phyloP scores from a whole-genome alignment of 2,329 filamentous ascomycete genomes.

The Blastomyces silverae region DNA sequence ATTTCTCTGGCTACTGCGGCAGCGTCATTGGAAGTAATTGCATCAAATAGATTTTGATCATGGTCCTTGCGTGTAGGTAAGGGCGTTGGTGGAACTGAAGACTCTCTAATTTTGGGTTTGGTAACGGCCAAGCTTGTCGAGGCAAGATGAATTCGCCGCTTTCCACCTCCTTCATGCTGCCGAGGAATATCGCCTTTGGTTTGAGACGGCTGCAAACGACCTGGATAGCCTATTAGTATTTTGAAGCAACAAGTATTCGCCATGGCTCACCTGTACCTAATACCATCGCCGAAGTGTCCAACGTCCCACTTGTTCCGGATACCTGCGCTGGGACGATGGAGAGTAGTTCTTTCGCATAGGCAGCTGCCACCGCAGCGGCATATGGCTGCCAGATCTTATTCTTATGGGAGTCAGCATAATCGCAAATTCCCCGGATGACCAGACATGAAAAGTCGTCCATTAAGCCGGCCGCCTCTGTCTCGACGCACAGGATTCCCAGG shows the following conservation, averaged over 20 bases:
- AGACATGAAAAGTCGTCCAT: slow-evolving; percentile 32
- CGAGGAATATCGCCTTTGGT: neutral
- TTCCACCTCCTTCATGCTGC: neutral
- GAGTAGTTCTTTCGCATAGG: slow-evolving; percentile 25
- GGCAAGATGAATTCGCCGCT: neutral
- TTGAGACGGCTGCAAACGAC: neutral
- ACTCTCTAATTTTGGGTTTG: neutral
- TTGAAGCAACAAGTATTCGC: neutral
- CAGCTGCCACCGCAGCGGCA: slow-evolving; percentile 31
- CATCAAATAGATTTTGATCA: neutral
- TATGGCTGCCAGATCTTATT: slow-evolving; percentile 35
- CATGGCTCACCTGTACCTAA: neutral
- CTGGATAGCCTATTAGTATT: neutral
- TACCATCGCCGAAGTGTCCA: neutral
- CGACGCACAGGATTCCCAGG: slow-evolving; percentile 25
- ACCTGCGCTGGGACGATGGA: neutral
- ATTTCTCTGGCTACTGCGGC: neutral
- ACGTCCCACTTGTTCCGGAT: neutral
- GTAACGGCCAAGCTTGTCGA: neutral
- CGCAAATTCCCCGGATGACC: slow-evolving; percentile 38
- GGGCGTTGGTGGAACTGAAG: neutral
- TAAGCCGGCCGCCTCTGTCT: too few species aligned
- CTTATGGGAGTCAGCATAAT: slow-evolving; percentile 40
- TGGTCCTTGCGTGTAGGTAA: neutral
- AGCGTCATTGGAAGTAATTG: neutral